A percentile compares a stretch with the other conserved stretches of the same genome.
Evolutionary conservation across 768 basidiomycete genomes (phyloP).

Genomic region (Phylloporus arenicola): DNA sequence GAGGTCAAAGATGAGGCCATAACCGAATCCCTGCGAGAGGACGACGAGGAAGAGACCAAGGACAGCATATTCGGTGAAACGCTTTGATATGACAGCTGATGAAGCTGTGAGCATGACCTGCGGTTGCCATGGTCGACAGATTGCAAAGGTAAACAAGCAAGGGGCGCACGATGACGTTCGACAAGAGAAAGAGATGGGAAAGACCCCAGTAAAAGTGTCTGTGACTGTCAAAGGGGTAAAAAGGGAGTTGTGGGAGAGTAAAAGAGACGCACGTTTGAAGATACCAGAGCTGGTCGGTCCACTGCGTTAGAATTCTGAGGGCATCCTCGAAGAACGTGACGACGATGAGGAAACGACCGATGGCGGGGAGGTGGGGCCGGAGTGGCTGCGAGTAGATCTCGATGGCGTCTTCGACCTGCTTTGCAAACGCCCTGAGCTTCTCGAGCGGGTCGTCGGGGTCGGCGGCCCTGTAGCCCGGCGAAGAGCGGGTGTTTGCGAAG

Average conservation of each 20-base stretch:
- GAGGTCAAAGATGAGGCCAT: conserved; percentile 98
- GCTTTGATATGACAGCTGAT: conserved; percentile 78
- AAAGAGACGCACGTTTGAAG: conserved; percentile 72
- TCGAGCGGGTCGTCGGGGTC: conserved; percentile 80
- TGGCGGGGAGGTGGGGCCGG: conserved; percentile 88
- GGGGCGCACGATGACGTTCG: conserved; percentile 82
- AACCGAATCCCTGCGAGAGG: conserved; percentile 93
- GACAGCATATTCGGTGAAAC: conserved; percentile 84
- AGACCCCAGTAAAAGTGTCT: conserved; percentile 94
- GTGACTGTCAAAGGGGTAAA: conserved; percentile 53
- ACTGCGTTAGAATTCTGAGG: conserved; percentile 87
- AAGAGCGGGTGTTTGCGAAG: conserved; percentile 64
- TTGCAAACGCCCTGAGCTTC: conserved; percentile 64
- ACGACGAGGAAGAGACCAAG: conserved; percentile 88
- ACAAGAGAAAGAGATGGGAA: conserved; percentile 85
- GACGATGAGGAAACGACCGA: conserved; percentile 95
- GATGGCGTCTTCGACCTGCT: conserved; percentile 83
- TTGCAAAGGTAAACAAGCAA: background rate
- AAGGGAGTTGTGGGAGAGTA: conserved; percentile 2
- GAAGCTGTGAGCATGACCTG: conserved; percentile 90
- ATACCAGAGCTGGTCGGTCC: conserved; percentile 98
- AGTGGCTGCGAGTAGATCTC: conserved; percentile 92
- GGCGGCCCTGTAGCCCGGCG: conserved; percentile 70
- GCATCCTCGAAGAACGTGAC: conserved; percentile 99
- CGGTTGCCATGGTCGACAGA: background rate